A percentile compares a stretch with the other conserved stretches of the same genome.
These are phyloP conservation scores for Suhomyces prunicola DNA, from an alignment of 805 yeast species.

Conservation along the genomic window DNA sequence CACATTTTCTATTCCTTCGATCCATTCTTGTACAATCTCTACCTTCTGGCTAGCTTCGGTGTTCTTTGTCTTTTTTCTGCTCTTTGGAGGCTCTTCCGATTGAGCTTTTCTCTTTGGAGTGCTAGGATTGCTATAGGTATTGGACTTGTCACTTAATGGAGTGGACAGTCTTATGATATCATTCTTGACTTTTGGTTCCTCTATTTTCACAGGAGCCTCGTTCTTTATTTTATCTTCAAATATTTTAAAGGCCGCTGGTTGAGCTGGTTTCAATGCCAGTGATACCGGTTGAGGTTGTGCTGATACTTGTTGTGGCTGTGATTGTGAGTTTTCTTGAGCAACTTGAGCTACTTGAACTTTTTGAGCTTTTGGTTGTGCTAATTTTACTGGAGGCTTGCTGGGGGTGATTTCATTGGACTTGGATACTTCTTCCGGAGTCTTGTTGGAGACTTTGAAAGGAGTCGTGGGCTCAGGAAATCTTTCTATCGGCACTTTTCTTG, in stretches of 20 bases:
- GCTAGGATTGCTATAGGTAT: conserved; percentile 14
- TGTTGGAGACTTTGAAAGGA: conserved; percentile 3
- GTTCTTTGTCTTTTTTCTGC: conserved; percentile 18
- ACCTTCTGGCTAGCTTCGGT: conserved; percentile 26
- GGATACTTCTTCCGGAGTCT: neutral
- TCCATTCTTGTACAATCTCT: conserved; percentile 23
- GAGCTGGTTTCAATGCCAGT: neutral
- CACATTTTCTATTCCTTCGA: conserved; percentile 35
- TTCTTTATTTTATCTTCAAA: conserved; percentile 9
- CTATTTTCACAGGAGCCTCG: conserved; percentile 5
- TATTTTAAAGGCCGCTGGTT: conserved; percentile 6
- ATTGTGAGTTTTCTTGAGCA: neutral
- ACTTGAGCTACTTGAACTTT: neutral
- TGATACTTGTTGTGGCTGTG: neutral
- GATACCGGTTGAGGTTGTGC: neutral
- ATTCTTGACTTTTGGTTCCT: conserved; percentile 16
- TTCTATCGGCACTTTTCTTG: conserved; percentile 4
- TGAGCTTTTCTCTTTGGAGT: conserved; percentile 26
- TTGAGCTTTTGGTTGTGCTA: neutral
- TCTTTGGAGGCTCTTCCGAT: conserved; percentile 33
- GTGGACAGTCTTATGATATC: conserved; percentile 12
- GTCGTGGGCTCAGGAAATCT: conserved; percentile 3
- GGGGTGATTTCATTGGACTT: conserved; percentile 8
- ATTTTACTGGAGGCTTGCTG: conserved; percentile 3
- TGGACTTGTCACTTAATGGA: conserved; percentile 28